phyloP scores from a whole-genome alignment of 331 rosid species.

The Rhamnella rubrinervis region DNA sequence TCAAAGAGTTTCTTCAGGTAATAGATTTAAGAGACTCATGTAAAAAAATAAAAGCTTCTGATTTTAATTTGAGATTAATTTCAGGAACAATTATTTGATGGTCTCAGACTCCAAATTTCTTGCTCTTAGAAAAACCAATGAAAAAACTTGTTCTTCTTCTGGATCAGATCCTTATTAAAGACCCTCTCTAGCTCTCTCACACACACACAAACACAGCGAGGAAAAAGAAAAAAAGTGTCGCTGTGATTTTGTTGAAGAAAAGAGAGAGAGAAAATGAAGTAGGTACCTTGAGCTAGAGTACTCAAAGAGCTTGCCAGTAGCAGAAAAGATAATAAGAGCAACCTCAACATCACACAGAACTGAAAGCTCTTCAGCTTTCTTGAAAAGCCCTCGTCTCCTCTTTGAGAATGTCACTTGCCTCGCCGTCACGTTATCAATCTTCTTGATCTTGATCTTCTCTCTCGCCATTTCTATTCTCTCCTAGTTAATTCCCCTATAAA shows the following conservation, averaged over 20 bases:
- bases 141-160: too few species aligned
- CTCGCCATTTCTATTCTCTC: slow-evolving; percentile 33
- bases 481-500: not conserved
- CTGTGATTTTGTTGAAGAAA: too few species aligned
- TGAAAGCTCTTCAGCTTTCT: slow-evolving; percentile 74
- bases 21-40: too few species aligned
- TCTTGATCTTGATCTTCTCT: slow-evolving; percentile 61
- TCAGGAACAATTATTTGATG: too few species aligned
- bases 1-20: too few species aligned
- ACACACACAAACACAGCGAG: not conserved
- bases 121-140: too few species aligned
- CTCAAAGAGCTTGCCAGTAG: slow-evolving; percentile 66
- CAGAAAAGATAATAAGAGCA: slow-evolving; percentile 63
- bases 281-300: slow-evolving; percentile 58
- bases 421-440: slow-evolving; percentile 63
- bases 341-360: slow-evolving; percentile 64
- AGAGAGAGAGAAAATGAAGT: too few species aligned
- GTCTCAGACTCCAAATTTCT: too few species aligned
- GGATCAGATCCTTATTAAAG: too few species aligned
- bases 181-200: too few species aligned
- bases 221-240: not conserved
- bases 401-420: slow-evolving; percentile 84
- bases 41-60: too few species aligned
- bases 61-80: too few species aligned
- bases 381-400: slow-evolving; percentile 70